Conservation (phyloP, 1,139 yeast species). For the Candida albicans region DNA sequence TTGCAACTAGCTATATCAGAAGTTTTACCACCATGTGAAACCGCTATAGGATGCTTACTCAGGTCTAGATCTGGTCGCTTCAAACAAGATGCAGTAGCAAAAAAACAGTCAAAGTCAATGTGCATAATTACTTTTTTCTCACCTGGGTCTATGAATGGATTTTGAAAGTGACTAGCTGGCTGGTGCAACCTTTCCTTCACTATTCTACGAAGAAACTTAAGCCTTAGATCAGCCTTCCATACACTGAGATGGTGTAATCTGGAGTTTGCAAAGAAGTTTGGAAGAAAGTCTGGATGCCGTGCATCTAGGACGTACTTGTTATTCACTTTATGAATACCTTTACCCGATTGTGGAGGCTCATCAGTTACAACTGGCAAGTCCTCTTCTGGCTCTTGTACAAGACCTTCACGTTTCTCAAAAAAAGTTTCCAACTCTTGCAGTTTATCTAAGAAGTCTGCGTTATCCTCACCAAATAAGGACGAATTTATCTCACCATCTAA, state of each 20-base stretch:
- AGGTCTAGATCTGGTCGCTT: conserved; percentile 57
- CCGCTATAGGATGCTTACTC: conserved; percentile 68
- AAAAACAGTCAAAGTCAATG: conserved; percentile 91
- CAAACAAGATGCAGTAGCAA: conserved; percentile 80
- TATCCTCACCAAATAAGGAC: background rate
- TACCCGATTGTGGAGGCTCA: conserved; percentile 5
- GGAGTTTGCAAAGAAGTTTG: conserved; percentile 73
- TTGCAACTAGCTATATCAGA: conserved; percentile 92
- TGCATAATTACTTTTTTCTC: conserved; percentile 53
- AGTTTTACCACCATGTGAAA: conserved; percentile 72
- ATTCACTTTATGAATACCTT: conserved; percentile 14
- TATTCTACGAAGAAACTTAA: conserved; percentile 52
- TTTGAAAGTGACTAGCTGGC: conserved; percentile 2
- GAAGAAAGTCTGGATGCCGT: conserved; percentile 74
- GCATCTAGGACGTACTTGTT: conserved; percentile 46
- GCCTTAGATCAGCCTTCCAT: conserved; percentile 79
- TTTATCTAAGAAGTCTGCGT: conserved; percentile 6
- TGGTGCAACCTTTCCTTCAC: conserved; percentile 17
- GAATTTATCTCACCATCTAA: conserved; percentile 1
- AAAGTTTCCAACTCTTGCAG: conserved; percentile 14
- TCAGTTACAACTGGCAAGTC: conserved; percentile 9
- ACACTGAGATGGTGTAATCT: conserved; percentile 83
- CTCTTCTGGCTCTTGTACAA: conserved; percentile 11
- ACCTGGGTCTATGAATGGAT: conserved; percentile 1
- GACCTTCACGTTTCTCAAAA: conserved; percentile 7